Base-by-base conservation (phyloP, 2,329 filamentous ascomycete species). In the Aureobasidium sp. region DNA sequence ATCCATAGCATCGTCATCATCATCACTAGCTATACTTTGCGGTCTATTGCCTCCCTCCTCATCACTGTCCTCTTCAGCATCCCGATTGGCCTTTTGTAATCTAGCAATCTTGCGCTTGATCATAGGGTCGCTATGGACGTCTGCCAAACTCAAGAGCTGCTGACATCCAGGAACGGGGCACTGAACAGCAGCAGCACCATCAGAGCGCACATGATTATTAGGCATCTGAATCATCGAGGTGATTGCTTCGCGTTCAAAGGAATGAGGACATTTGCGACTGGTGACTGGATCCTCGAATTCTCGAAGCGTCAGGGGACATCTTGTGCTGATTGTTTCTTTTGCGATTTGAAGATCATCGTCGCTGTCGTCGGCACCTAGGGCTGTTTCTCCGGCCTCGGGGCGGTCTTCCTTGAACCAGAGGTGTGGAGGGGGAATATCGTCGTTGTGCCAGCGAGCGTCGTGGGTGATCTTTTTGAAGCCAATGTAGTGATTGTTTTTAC, bases 341-440 rank as follows among this genome's bases (percentile, higher is more conserved):
- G 87, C 85, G 36, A 95, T 85, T 1, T 90, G 85, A 29, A 95
- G 82, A 48, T 95, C 92, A 25, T 92, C 90, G 64, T 91, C 90
- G 20, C 85, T 84, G 3, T 78, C 82, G 1, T 71, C 79, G 64
- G 75, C 78, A 11, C 69, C 66, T 6, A 54, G 71, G 43, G 72
- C 71, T 3, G 81, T 81, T 31, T 80, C 73, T 15, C 81, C 81
- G 23, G 80, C 79, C 3, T 77, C 74, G 20, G 81, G 80, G 13
- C 74, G 73, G 42, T 82, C 82, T 69, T 81, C 80, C n/a, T 79
- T 73, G 73, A 93, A 92, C 90, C 90, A 93, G 15, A 87, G 87
- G 16, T 83, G 85, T 13, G 85, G 76, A 59, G 87, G 82, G 0
- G 89, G 86, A 20, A 90, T 84, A 2, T 83, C 83, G 6, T 84